These are phyloP conservation scores for Suhomyces atakaporum DNA, from an alignment of 1,139 yeast genomes.

Conservation along the genomic window DNA sequence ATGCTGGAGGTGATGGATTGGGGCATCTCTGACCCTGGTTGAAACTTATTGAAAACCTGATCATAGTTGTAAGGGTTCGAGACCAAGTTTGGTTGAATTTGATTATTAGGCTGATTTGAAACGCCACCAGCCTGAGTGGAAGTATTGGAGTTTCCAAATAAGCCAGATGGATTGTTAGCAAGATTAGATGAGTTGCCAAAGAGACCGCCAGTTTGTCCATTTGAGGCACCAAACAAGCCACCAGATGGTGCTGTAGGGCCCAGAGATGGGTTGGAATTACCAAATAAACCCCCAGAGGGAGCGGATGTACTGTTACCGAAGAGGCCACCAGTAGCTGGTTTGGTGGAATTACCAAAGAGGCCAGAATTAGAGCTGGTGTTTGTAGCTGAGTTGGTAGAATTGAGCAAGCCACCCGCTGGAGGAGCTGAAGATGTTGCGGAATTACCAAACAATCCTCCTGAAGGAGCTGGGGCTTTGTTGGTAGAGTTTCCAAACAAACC, in stretches of 20 bases:
- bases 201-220: conserved; percentile 20
- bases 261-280: conserved; percentile 6
- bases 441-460: conserved; percentile 12
- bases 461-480: conserved; percentile 11
- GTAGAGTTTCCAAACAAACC: conserved; percentile 21
- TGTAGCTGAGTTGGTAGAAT: conserved; percentile 12
- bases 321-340: conserved; percentile 6
- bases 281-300: conserved; percentile 17
- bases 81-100: conserved; percentile 10
- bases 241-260: conserved; percentile 2
- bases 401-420: conserved; percentile 15
- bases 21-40: conserved; percentile 30
- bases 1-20: conserved; percentile 38
- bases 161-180: conserved; percentile 14
- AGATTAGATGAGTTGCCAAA: no score
- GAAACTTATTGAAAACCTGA: conserved; percentile 23
- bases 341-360: conserved; percentile 17
- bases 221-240: background rate
- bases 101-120: conserved; percentile 2
- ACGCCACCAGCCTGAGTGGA: conserved; percentile 9
- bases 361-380: conserved; percentile 14
- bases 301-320: conserved; percentile 6
- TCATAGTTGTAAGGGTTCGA: conserved; percentile 31
- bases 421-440: conserved; percentile 9
- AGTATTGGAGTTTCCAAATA: conserved; percentile 15